These are phyloP conservation scores for Volutella citrinella DNA, from an alignment of 2,329 filamentous ascomycete species.

Conservation along the genomic window DNA sequence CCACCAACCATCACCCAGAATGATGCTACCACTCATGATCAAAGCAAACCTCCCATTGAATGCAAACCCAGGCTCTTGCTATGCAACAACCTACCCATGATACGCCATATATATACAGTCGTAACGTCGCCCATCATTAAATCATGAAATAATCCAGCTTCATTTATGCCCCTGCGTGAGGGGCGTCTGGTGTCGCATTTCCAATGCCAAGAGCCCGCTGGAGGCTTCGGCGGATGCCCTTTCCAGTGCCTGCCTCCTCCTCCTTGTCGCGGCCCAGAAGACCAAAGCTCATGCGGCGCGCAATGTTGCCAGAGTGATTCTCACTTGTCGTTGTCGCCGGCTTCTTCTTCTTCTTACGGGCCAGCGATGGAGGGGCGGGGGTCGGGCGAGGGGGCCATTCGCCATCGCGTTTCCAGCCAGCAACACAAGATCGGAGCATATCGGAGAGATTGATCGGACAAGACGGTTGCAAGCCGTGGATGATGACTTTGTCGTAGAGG, in stretches of 20 bases:
- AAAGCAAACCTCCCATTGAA: no score
- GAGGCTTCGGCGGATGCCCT: constrained; percentile 44
- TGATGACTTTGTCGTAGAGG: constrained; percentile 86
- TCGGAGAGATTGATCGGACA: constrained; percentile 86
- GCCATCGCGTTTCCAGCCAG: constrained; percentile 89
- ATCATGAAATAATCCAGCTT: no score
- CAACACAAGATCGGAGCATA: constrained; percentile 75
- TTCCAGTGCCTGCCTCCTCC: constrained; percentile 30
- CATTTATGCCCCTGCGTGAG: constrained; percentile 14
- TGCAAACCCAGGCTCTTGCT: no score
- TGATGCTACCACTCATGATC: no score
- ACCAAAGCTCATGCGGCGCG: constrained; percentile 46
- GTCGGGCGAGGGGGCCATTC: constrained; percentile 74
- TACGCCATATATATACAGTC: no score
- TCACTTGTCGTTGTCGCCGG: constrained; percentile 11
- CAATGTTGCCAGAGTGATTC: constrained; percentile 26
- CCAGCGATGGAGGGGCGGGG: constrained; percentile 34
- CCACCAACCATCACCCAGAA: no score
- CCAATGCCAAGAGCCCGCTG: constrained; percentile 45
- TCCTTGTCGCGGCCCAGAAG: constrained; percentile 41
- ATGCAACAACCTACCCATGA: no score
- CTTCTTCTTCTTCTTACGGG: constrained; percentile 39
- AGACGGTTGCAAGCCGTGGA: constrained; percentile 75
- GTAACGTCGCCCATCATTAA: background rate
- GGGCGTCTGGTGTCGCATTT: constrained; percentile 13